A percentile compares a stretch with the other conserved stretches of the same genome.
phyloP scores from a whole-genome alignment of 306 rosid genomes.

The Comarum palustre region DNA sequence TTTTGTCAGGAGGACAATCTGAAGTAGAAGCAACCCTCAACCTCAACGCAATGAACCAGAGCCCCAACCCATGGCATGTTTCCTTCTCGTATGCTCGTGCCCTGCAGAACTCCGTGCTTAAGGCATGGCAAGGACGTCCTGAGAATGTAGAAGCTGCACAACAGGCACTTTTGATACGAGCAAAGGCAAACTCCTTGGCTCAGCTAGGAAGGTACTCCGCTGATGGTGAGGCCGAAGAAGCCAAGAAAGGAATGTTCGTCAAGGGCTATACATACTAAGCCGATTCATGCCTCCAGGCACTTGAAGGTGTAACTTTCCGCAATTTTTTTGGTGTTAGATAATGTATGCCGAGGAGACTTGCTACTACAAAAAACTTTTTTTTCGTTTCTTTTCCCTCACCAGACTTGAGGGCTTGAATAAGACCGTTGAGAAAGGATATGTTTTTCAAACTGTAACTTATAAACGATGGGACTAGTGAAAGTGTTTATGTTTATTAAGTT shows the following conservation, averaged over 20 bases:
- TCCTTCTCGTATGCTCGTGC: constrained; percentile 99
- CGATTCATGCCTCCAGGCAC: constrained; percentile 11
- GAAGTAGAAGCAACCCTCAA: constrained; percentile 89
- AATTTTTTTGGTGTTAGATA: constrained; percentile 12
- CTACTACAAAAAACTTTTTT: constrained; percentile 26
- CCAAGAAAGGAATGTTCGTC: constrained; percentile 87
- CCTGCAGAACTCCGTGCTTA: constrained; percentile 82
- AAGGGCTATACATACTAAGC: constrained; percentile 82
- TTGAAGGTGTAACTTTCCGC: constrained; percentile 19
- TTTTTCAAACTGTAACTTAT: constrained; percentile 19
- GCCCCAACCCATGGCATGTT: constrained; percentile 98
- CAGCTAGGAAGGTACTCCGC: constrained; percentile 94
- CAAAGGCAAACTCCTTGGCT: constrained; percentile 95
- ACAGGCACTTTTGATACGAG: constrained; percentile 76
- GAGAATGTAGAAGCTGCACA: constrained; percentile 79
- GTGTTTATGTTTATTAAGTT: background rate
- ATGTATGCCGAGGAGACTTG: constrained; percentile 25
- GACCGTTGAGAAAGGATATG: constrained; percentile 30
- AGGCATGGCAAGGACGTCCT: constrained; percentile 90
- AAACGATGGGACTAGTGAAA: constrained; percentile 11
- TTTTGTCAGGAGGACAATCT: constrained; percentile 97
- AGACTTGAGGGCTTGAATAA: constrained; percentile 50
- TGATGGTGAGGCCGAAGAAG: constrained; percentile 78
- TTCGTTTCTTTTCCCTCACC: constrained; percentile 16
- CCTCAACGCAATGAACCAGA: constrained; percentile 95